Base-by-base conservation (phyloP, 176 grass and related monocot genomes). In the Cocos nucifera region DNA sequence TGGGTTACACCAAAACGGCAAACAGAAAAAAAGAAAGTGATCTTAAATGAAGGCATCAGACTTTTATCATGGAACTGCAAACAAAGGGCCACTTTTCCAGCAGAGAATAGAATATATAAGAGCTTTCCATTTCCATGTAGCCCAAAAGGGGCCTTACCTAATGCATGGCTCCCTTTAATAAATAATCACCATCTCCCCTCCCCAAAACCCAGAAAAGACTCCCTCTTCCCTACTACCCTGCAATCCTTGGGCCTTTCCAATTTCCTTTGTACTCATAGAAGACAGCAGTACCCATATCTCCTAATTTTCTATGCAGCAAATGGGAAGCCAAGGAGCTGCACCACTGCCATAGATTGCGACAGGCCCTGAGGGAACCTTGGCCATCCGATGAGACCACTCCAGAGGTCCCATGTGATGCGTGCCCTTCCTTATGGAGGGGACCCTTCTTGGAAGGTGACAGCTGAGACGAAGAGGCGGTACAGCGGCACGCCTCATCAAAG, bases 91-190 rank as follows among this genome's bases (percentile, higher is more conserved):
- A n/a, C 27, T 61, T 23, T n/a, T 32, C 21, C 16, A 7, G 27
- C 54, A 61, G 58, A 32, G 58, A 61, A 61, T 61, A 61, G 58
- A 30, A 35, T 32, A 21, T 21, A 21, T 21, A 39, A 61, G 58
- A 61, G 58, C 27, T 30, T 61, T 61, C 58, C 27, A 61, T 18
- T 61, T 61, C 58, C 27, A 61, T 61, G 58, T 29, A 61, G 22
- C 17, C 17, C 27, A 61, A 61, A 61, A 32, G 58, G 25, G 9
- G 17, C 58, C 8, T 19, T n/a, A 61, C 58, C n/a, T 61, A 19
- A 15, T 29, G 54, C 5, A 17, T 56, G 19, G 54, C 17, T 16
- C 5, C 6, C 16, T 17, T 17, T 12, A 44, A 44, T 44, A 44
- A 44, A 44, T 44, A 44, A 14, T 12, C 35, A 2, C 35, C 35